Conservation (phyloP, 768 basidiomycete species). For the Tylopilus subfusipes region DNA sequence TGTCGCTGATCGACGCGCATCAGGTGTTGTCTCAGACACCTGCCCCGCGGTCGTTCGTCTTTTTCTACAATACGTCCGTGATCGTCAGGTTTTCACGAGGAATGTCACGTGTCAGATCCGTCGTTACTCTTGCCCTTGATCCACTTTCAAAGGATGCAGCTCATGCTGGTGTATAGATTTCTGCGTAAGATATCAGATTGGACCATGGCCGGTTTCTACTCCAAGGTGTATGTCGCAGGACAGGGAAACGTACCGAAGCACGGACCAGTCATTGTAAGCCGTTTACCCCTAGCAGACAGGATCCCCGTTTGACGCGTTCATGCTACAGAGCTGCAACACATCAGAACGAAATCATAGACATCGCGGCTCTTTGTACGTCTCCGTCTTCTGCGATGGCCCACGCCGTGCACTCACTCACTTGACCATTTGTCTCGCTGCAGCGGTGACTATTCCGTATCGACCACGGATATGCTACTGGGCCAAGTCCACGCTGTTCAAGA, state of each 20-base stretch:
- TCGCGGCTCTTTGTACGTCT: slow-evolving; percentile 41
- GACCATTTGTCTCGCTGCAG: slow-evolving; percentile 21
- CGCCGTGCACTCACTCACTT: neutral
- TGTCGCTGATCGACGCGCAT: slow-evolving; percentile 90
- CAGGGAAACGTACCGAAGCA: slow-evolving; percentile 49
- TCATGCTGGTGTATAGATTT: slow-evolving; percentile 53
- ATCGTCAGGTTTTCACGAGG: neutral
- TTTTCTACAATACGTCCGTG: neutral
- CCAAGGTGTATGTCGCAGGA: slow-evolving; percentile 56
- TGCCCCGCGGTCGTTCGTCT: slow-evolving; percentile 73
- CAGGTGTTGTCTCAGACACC: slow-evolving; percentile 51
- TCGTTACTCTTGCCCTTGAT: neutral
- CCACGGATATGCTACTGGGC: slow-evolving; percentile 62
- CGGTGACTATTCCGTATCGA: slow-evolving; percentile 56
- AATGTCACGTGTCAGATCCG: neutral
- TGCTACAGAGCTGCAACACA: slow-evolving; percentile 51
- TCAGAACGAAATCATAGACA: slow-evolving; percentile 69
- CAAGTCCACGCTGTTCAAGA: slow-evolving; percentile 50
- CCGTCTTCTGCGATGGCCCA: neutral
- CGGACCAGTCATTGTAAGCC: slow-evolving; percentile 61
- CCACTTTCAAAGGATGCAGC: slow-evolving; percentile 33
- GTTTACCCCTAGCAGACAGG: neutral
- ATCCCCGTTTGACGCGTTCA: neutral
- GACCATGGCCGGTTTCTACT: slow-evolving; percentile 58
- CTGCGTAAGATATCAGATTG: slow-evolving; percentile 62